Percentiles rank a stretch among this genome's conserved stretches.
Conservation (phyloP, 1,139 yeast genomes). For the Zygoascus meyerae region DNA sequence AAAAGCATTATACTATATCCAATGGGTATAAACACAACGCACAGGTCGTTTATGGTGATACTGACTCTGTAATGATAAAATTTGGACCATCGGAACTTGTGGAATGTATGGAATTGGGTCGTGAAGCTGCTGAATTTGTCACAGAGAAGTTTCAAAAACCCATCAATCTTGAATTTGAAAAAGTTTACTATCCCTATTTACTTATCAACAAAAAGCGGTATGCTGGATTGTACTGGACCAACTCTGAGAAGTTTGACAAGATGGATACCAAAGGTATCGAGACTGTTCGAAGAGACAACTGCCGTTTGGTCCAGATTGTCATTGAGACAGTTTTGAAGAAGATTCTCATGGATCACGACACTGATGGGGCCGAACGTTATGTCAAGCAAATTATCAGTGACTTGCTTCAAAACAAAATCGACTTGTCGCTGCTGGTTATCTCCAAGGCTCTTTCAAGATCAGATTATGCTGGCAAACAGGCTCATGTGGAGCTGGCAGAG, state of each 20-base stretch:
- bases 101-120: conserved; percentile 86
- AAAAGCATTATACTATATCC: conserved; percentile 64
- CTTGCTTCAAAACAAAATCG: conserved; percentile 82
- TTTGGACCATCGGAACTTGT: conserved; percentile 81
- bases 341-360: conserved; percentile 84
- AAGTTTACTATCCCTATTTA: conserved; percentile 90
- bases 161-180: conserved; percentile 92
- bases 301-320: conserved; percentile 89
- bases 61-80: conserved; percentile 98
- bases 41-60: conserved; percentile 93
- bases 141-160: conserved; percentile 76
- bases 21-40: conserved; percentile 84
- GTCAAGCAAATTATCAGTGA: conserved; percentile 89
- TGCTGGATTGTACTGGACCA: conserved; percentile 96
- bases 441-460: conserved; percentile 86
- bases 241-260: conserved; percentile 82
- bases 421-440: conserved; percentile 87
- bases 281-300: conserved; percentile 96
- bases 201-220: conserved; percentile 93
- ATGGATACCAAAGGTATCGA: conserved; percentile 99
- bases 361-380: conserved; percentile 76
- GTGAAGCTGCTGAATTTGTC: conserved; percentile 88
- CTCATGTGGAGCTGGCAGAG: conserved; percentile 94
- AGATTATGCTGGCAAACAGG: conserved; percentile 93
- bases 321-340: conserved; percentile 84